phyloP scores from a whole-genome alignment of 2,329 filamentous ascomycete genomes.

The Macrophomina tecta region DNA sequence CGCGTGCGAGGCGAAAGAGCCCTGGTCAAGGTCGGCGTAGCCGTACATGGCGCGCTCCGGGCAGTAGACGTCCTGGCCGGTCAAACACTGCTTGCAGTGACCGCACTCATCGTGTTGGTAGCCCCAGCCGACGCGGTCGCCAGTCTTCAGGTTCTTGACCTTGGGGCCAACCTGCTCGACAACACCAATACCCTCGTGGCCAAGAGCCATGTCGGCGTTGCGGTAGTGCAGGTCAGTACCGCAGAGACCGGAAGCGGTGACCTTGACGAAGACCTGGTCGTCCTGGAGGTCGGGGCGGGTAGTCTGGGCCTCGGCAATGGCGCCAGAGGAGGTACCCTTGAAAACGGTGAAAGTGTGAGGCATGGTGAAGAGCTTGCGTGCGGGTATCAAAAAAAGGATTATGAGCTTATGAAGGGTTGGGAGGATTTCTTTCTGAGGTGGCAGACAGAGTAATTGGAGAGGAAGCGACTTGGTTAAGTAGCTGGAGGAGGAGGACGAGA shows the following conservation, averaged over 20 bases:
- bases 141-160: conserved; percentile 55
- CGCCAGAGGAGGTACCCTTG: conserved; percentile 66
- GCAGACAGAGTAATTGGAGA: neutral
- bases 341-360: conserved; percentile 63
- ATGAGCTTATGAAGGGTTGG: too few species aligned
- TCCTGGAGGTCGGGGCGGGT: conserved; percentile 53
- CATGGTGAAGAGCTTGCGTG: conserved; percentile 34
- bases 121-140: conserved; percentile 60
- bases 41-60: conserved; percentile 43
- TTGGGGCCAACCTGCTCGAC: conserved; percentile 56
- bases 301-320: conserved; percentile 58
- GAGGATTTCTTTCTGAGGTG: neutral
- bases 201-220: conserved; percentile 53
- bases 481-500: neutral
- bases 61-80: conserved; percentile 49
- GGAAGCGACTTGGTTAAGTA: conserved; percentile 1
- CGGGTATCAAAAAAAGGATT: conserved; percentile 3
- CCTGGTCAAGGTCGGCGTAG: conserved; percentile 53
- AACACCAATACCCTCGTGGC: conserved; percentile 62
- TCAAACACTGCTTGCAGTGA: conserved; percentile 53
- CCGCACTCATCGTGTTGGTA: conserved; percentile 55
- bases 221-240: conserved; percentile 62
- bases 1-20: conserved; percentile 52
- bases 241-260: conserved; percentile 72
- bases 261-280: conserved; percentile 65